Conservation (phyloP, 2,329 filamentous ascomycete genomes). For the Fusarium udum region DNA sequence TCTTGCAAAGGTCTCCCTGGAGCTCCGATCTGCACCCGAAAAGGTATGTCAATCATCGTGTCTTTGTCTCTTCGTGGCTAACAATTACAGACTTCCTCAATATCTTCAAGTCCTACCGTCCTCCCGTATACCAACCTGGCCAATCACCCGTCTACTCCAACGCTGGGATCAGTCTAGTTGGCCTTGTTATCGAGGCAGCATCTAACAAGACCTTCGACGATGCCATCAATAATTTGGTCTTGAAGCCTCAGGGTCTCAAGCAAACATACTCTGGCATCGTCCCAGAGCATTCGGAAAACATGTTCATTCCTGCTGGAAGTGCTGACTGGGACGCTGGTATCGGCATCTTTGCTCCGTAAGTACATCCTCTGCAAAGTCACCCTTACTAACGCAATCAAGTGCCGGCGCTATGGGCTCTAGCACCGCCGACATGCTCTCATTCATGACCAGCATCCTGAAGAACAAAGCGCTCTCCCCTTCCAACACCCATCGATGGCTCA, state of each 20-base stretch:
- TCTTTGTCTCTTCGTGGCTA: not conserved
- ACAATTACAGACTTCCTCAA: not conserved
- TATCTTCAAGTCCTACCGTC: not conserved
- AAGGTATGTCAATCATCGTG: not conserved
- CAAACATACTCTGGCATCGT: not conserved
- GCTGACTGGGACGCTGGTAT: not conserved
- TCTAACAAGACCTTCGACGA: not conserved
- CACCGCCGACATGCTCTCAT: not conserved
- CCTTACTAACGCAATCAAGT: not conserved
- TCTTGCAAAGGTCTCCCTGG: not conserved
- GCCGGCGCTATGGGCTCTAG: not conserved
- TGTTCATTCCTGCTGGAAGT: not conserved
- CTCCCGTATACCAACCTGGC: not conserved
- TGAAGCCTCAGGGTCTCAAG: not conserved
- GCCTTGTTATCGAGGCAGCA: not conserved
- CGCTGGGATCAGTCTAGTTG: not conserved
- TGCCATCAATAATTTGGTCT: not conserved
- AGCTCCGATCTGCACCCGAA: not conserved
- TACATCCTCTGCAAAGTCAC: rapidly evolving
- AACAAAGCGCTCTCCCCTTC: not conserved
- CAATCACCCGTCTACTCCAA: constrained; percentile 1
- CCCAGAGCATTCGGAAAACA: rapidly evolving
- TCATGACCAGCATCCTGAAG: not conserved
- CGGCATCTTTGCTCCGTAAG: not conserved
- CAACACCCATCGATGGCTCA: not conserved